These are phyloP conservation scores for Mycena capillaripes DNA, from an alignment of 768 basidiomycete species.

Conservation along the genomic window DNA sequence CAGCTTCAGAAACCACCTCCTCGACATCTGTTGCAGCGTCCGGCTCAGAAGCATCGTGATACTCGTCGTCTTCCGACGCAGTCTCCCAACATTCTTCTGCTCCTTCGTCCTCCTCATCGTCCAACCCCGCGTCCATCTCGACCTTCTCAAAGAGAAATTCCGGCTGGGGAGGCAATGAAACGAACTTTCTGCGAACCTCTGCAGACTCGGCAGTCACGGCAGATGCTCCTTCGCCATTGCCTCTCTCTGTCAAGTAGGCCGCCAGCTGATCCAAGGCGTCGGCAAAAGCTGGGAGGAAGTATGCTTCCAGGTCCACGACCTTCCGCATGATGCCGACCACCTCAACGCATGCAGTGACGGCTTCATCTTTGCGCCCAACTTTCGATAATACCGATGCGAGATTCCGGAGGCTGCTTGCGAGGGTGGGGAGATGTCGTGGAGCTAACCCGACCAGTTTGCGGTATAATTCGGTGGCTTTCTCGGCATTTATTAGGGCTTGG, in stretches of 20 bases:
- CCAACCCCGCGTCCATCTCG: not conserved
- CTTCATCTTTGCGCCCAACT: not conserved
- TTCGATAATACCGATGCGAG: not conserved
- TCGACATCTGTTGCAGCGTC: too few relatives aligned
- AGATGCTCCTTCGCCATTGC: not conserved
- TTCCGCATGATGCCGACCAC: not conserved
- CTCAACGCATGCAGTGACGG: constrained; percentile 2
- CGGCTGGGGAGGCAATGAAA: not conserved
- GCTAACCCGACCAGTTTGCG: not conserved
- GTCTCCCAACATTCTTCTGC: not conserved
- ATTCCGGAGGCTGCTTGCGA: constrained; percentile 10
- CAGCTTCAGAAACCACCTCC: not conserved
- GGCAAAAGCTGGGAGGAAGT: not conserved
- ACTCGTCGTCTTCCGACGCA: not conserved
- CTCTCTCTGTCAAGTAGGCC: not conserved
- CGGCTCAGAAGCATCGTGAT: too few relatives aligned
- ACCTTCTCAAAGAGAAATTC: not conserved
- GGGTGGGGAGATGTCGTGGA: not conserved
- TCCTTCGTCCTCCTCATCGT: not conserved
- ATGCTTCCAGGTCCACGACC: not conserved
- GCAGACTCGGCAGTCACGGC: not conserved
- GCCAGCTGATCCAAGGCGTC: not conserved
- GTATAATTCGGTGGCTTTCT: not conserved
- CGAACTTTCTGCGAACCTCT: not conserved
- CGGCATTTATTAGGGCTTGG: not conserved